These are phyloP conservation scores for Harringtonia lauricola DNA, from an alignment of 2,329 filamentous ascomycete species.

Conservation along the genomic window DNA sequence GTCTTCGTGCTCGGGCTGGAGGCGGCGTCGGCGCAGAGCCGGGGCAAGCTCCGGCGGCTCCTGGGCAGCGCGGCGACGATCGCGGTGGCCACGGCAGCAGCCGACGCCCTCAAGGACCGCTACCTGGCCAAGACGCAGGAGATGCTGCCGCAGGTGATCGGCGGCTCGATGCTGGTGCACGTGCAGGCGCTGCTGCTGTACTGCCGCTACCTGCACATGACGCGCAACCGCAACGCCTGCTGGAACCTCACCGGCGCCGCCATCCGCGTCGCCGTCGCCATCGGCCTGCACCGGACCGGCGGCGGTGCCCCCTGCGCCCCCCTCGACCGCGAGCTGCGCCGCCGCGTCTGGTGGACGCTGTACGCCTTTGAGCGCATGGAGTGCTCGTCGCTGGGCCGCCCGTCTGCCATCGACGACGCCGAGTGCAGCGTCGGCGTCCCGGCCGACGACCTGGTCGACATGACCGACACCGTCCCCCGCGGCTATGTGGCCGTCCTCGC, in stretches of 20 bases:
- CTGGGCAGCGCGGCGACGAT: slow-evolving; percentile 3
- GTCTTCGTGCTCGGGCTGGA: slow-evolving; percentile 13
- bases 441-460: slow-evolving; percentile 15
- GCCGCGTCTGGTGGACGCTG: slow-evolving; percentile 21
- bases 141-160: slow-evolving; percentile 9
- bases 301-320: slow-evolving; percentile 16
- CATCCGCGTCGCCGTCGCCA: slow-evolving; percentile 11
- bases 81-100: neutral
- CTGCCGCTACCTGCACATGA: slow-evolving; percentile 12
- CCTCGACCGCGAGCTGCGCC: slow-evolving; percentile 16
- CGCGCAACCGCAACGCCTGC: slow-evolving; percentile 11
- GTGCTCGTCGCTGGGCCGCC: slow-evolving; percentile 19
- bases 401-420: slow-evolving; percentile 19
- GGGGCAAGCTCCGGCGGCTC: neutral
- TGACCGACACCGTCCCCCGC: slow-evolving; percentile 12
- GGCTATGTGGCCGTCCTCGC: slow-evolving; percentile 14
- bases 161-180: slow-evolving; percentile 9
- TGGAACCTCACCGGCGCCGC: slow-evolving; percentile 13
- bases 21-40: slow-evolving; percentile 1
- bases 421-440: slow-evolving; percentile 18
- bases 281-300: slow-evolving; percentile 12
- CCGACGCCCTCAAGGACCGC: slow-evolving; percentile 3
- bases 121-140: slow-evolving; percentile 8
- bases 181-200: slow-evolving; percentile 14
- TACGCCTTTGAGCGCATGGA: slow-evolving; percentile 21